Evolutionary conservation across 805 yeast genomes (phyloP).

Genomic region (Komagataella mondaviorum): DNA sequence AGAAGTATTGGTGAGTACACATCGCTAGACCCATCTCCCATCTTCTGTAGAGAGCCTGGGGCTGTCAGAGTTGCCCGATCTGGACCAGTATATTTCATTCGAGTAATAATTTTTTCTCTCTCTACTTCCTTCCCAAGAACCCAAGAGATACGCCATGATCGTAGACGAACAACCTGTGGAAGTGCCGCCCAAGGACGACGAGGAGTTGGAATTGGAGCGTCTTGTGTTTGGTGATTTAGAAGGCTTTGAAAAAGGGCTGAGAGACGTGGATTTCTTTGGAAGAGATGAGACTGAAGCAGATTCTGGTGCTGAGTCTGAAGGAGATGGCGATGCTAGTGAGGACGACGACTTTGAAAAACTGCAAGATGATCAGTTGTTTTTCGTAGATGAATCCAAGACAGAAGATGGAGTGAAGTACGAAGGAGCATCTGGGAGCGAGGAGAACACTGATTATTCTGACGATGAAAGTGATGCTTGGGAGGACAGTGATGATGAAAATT

Average conservation of each 20-base stretch:
- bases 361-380: slow-evolving; percentile 38
- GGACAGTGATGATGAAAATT: slow-evolving; percentile 82
- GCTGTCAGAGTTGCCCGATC: background rate
- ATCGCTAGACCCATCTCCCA: background rate
- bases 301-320: slow-evolving; percentile 14
- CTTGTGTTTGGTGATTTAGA: slow-evolving; percentile 82
- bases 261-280: slow-evolving; percentile 41
- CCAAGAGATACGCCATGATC: background rate
- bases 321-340: slow-evolving; percentile 16
- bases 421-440: slow-evolving; percentile 3
- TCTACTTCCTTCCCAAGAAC: slow-evolving; percentile 1
- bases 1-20: background rate
- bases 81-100: background rate
- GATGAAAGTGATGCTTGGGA: slow-evolving; percentile 50
- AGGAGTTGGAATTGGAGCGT: slow-evolving; percentile 67
- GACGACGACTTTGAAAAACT: slow-evolving; percentile 18
- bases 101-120: slow-evolving; percentile 1
- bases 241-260: slow-evolving; percentile 56
- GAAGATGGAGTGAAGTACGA: slow-evolving; percentile 5
- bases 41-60: background rate
- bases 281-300: slow-evolving; percentile 27
- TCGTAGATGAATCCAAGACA: slow-evolving; percentile 33
- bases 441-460: slow-evolving; percentile 16
- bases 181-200: slow-evolving; percentile 68
- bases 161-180: slow-evolving; percentile 3